A percentile compares a stretch with the other conserved stretches of the same genome.
Conservation (phyloP, 768 basidiomycete species). For the Tremella fuciformis region DNA sequence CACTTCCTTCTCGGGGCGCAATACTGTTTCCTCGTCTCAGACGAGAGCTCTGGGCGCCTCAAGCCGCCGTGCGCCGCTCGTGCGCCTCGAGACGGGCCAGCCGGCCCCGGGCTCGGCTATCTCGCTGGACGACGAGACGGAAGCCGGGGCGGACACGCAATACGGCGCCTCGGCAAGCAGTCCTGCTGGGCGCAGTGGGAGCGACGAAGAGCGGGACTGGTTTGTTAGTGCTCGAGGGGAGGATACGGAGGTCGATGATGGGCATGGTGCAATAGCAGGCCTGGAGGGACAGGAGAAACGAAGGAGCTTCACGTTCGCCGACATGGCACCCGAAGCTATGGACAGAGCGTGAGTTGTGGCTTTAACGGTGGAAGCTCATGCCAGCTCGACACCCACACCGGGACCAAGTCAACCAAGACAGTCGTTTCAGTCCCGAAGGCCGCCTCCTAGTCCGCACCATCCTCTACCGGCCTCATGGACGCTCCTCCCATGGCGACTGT, state of each 20-base stretch:
- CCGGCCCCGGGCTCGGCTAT: constrained; percentile 1
- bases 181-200: constrained; percentile 20
- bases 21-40: not conserved
- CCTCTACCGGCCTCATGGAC: constrained; percentile 6
- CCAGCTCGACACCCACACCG: constrained; percentile 1
- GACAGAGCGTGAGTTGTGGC: constrained; percentile 8
- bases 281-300: not conserved
- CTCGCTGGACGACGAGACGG: constrained; percentile 7
- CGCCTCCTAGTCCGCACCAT: not conserved
- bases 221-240: constrained; percentile 22
- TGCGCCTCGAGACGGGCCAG: not conserved
- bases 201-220: constrained; percentile 23
- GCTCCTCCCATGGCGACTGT: not conserved
- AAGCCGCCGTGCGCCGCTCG: not conserved
- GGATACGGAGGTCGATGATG: constrained; percentile 33
- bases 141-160: constrained; percentile 15
- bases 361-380: not conserved
- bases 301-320: constrained; percentile 3
- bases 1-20: not conserved
- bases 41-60: not conserved
- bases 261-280: constrained; percentile 9
- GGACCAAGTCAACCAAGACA: not conserved
- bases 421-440: not conserved
- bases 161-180: constrained; percentile 39
- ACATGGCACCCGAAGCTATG: not conserved